These are phyloP conservation scores for Metarhizium robertsii DNA, from an alignment of 2,329 filamentous ascomycete species.

Conservation along the genomic window DNA sequence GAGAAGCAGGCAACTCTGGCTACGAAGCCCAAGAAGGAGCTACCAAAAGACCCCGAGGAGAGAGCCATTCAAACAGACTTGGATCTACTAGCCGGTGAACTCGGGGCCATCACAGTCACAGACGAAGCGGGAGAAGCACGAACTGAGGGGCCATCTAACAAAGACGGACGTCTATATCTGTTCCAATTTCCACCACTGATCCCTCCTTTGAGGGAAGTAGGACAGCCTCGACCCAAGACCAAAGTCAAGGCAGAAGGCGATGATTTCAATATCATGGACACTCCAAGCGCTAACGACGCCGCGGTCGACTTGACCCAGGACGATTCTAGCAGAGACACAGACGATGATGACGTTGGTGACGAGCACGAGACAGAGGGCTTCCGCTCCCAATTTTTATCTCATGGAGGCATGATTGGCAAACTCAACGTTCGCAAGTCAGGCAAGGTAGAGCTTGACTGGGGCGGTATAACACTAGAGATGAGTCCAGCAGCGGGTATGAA, in stretches of 20 bases:
- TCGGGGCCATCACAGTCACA: constrained; percentile 27
- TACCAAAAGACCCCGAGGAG: constrained; percentile 28
- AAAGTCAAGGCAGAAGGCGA: constrained; percentile 34
- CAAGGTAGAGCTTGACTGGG: constrained; percentile 54
- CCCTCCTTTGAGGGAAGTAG: constrained; percentile 37
- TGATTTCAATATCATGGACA: constrained; percentile 28
- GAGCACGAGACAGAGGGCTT: constrained; percentile 22
- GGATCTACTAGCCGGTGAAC: constrained; percentile 31
- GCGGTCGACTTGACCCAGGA: constrained; percentile 33
- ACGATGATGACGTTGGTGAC: constrained; percentile 19
- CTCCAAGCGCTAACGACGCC: constrained; percentile 4
- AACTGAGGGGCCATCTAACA: constrained; percentile 22
- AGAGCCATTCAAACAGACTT: constrained; percentile 29
- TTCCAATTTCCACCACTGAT: constrained; percentile 57
- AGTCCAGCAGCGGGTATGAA: constrained; percentile 40
- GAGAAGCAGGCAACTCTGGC: constrained; percentile 13
- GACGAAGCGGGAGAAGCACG: constrained; percentile 19
- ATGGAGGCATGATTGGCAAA: constrained; percentile 51
- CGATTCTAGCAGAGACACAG: constrained; percentile 11
- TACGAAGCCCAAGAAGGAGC: constrained; percentile 15
- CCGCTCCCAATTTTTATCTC: constrained; percentile 30
- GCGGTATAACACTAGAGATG: constrained; percentile 45
- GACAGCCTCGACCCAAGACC: constrained; percentile 13
- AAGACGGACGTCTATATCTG: constrained; percentile 50
- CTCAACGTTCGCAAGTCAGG: constrained; percentile 53